phyloP scores from a whole-genome alignment of 768 basidiomycete genomes.

The Xerocomellus amylosporus region DNA sequence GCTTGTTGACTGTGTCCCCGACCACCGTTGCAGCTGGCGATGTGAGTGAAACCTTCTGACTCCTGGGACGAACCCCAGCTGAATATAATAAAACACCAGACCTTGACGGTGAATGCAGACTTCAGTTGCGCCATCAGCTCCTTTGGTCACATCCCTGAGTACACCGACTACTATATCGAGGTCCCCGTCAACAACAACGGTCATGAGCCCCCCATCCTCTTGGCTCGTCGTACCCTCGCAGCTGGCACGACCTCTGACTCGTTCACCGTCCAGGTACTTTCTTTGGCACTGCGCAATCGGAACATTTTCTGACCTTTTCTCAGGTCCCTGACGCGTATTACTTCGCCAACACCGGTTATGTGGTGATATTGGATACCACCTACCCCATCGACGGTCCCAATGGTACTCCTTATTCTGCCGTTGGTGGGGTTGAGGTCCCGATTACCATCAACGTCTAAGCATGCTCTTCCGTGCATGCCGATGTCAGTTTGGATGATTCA shows the following conservation, averaged over 20 bases:
- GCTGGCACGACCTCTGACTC: conserved; percentile 6
- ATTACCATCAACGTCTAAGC: conserved; percentile 19
- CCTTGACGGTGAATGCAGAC: conserved; percentile 20
- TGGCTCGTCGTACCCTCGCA: conserved; percentile 20
- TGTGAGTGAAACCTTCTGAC: conserved; percentile 7
- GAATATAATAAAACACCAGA: conserved; percentile 10
- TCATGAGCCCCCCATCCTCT: conserved; percentile 29
- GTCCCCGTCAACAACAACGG: conserved; percentile 33
- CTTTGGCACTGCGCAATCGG: neutral
- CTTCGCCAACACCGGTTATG: conserved; percentile 19
- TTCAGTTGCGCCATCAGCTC: conserved; percentile 27
- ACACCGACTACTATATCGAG: conserved; percentile 34
- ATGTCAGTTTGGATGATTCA: neutral
- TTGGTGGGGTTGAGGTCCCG: conserved; percentile 16
- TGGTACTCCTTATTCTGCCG: conserved; percentile 21
- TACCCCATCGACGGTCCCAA: conserved; percentile 20
- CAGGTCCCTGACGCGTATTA: conserved; percentile 29
- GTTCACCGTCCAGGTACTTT: conserved; percentile 20
- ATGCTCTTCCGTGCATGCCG: neutral
- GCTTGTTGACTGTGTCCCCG: conserved; percentile 18
- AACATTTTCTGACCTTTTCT: conserved; percentile 1
- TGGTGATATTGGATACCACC: conserved; percentile 25
- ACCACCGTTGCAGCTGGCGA: conserved; percentile 24
- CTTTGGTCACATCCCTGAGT: conserved; percentile 20
- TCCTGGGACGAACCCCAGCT: neutral